Evolutionary conservation across 164 flowering plant genomes (phyloP).

Genomic region (Hamamelis virginiana): DNA sequence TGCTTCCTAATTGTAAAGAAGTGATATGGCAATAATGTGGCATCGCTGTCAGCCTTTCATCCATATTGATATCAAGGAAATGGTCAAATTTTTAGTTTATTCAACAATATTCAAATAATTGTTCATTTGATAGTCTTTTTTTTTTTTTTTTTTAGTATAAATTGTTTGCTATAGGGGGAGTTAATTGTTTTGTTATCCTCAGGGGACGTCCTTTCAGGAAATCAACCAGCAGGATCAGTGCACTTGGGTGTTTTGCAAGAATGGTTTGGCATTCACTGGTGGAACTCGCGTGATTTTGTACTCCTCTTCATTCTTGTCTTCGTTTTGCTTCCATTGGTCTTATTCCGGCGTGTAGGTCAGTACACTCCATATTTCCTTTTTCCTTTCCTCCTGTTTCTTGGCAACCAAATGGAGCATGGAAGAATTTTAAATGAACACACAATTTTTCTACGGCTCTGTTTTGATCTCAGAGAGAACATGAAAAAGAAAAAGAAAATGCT

Average conservation of each 20-base stretch:
- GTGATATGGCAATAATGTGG: too few species aligned
- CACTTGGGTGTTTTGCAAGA: slow-evolving; percentile 82
- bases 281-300: slow-evolving; percentile 59
- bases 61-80: too few species aligned
- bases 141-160: not conserved
- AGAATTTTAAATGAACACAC: too few species aligned
- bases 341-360: slow-evolving; percentile 74
- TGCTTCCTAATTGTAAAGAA: too few species aligned
- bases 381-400: not conserved
- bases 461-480: too few species aligned
- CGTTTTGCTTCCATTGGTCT: slow-evolving; percentile 68
- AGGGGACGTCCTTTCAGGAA: slow-evolving; percentile 91
- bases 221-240: slow-evolving; percentile 34
- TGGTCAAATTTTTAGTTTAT: too few species aligned
- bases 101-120: too few species aligned
- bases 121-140: not conserved
- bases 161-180: not conserved
- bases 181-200: slow-evolving; percentile 5
- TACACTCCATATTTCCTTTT: not conserved
- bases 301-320: slow-evolving; percentile 47
- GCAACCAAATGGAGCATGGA: too few species aligned
- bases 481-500: too few species aligned
- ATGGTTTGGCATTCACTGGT: slow-evolving; percentile 93
- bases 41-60: too few species aligned
- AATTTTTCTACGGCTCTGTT: too few species aligned